Evolutionary conservation across 2,329 filamentous ascomycete species (phyloP).

Genomic region (Rhexocercosporidium sp.): DNA sequence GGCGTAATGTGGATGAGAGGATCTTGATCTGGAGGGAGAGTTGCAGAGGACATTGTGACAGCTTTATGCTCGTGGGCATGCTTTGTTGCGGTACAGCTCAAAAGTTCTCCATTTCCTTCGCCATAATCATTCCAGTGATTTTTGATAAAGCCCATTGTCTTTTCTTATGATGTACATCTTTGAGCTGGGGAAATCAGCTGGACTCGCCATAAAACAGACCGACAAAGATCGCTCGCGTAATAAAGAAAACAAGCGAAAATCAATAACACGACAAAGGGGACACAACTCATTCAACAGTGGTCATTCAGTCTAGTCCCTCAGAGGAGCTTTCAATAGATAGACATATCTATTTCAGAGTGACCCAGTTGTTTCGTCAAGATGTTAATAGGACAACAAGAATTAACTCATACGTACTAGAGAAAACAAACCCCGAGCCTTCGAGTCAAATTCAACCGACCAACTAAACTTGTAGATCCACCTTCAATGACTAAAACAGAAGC

Average conservation of each 20-base stretch:
- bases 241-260: not conserved
- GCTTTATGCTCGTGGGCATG: not conserved
- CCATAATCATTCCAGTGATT: not conserved
- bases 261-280: not conserved
- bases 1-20: not conserved
- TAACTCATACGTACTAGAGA: too few species aligned
- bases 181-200: not conserved
- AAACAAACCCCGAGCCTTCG: too few species aligned
- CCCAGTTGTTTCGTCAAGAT: not conserved
- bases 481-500: not conserved
- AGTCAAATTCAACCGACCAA: too few species aligned
- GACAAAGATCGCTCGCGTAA: not conserved
- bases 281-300: not conserved
- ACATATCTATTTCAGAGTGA: not conserved
- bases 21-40: not conserved
- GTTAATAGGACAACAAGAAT: too few species aligned
- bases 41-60: not conserved
- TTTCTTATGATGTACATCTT: not conserved
- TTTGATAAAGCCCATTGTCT: not conserved
- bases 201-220: not conserved
- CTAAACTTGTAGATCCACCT: too few species aligned
- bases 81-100: not conserved
- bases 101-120: not conserved
- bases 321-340: not conserved
- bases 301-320: not conserved